A percentile compares a stretch with the other conserved stretches of the same genome.
Conservation (phyloP, 2,329 filamentous ascomycete genomes). For the Diaporthe australafricana region DNA sequence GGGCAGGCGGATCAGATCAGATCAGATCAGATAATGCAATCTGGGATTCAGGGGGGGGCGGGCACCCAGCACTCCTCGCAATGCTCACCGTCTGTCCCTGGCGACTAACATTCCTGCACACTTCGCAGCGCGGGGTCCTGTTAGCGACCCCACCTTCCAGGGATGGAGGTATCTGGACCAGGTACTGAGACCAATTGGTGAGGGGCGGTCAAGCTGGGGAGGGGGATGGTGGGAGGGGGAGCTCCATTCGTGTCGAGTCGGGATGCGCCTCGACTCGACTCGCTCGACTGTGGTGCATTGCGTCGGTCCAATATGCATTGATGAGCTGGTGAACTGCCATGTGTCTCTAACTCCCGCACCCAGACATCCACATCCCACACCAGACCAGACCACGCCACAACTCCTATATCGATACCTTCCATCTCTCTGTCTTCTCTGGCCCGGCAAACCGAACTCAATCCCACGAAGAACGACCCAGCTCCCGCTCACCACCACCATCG, state of each 20-base stretch:
- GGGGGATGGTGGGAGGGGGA: neutral
- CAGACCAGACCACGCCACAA: neutral
- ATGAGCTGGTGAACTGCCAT: conserved; percentile 17
- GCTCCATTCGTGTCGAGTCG: conserved; percentile 10
- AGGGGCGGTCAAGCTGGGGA: conserved; percentile 14
- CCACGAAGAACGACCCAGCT: neutral
- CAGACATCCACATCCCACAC: conserved; percentile 5
- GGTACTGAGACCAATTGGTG: conserved; percentile 1
- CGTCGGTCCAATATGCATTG: neutral
- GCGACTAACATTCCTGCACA: neutral
- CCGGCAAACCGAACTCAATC: neutral
- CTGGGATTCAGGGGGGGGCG: conserved; percentile 5
- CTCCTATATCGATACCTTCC: neutral
- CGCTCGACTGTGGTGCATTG: conserved; percentile 10
- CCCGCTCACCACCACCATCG: conserved; percentile 25
- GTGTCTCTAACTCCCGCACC: conserved; percentile 25
- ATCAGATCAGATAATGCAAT: conserved; percentile 8
- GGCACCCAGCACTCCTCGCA: neutral
- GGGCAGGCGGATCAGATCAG: too few species aligned
- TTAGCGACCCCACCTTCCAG: conserved; percentile 8
- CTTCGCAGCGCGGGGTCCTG: neutral
- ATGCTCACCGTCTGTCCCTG: conserved; percentile 15
- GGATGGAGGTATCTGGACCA: neutral
- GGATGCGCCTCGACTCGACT: conserved; percentile 2
- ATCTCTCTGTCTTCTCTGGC: neutral